phyloP scores from a whole-genome alignment of 805 yeast species.

The Barnettozyma vustinii region DNA sequence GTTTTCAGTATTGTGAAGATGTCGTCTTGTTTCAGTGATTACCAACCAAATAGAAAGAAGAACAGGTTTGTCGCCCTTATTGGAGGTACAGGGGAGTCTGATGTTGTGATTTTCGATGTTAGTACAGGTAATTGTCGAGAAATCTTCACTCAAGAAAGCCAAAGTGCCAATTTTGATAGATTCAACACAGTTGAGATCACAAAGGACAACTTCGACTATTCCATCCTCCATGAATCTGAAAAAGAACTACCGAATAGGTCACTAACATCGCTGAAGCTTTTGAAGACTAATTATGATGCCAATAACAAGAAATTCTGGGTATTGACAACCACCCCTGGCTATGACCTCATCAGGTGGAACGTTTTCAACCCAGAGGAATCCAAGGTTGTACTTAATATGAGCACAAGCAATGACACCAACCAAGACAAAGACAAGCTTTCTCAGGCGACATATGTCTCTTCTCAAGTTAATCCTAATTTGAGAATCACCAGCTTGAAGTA shows the following conservation, averaged over 20 bases:
- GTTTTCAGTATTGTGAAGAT: conserved; percentile 47
- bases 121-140: conserved; percentile 54
- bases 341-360: conserved; percentile 34
- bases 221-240: background rate
- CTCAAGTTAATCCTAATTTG: conserved; percentile 35
- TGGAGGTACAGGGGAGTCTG: conserved; percentile 61
- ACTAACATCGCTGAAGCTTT: conserved; percentile 15
- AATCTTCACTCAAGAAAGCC: conserved; percentile 25
- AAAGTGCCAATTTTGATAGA: conserved; percentile 15
- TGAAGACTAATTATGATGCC: conserved; percentile 18
- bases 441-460: conserved; percentile 8
- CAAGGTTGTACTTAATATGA: conserved; percentile 22
- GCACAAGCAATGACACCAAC: background rate
- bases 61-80: conserved; percentile 47
- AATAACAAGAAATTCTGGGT: conserved; percentile 18
- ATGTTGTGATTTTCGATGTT: conserved; percentile 72
- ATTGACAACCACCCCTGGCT: conserved; percentile 13
- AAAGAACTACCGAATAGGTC: conserved; percentile 3
- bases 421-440: conserved; percentile 19
- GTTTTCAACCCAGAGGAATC: conserved; percentile 28
- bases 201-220: conserved; percentile 2
- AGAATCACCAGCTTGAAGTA: conserved; percentile 36
- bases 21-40: conserved; percentile 36
- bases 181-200: conserved; percentile 15
- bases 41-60: conserved; percentile 29